Base-by-base conservation (phyloP, 768 basidiomycete genomes). In the Boletus sensibilis region DNA sequence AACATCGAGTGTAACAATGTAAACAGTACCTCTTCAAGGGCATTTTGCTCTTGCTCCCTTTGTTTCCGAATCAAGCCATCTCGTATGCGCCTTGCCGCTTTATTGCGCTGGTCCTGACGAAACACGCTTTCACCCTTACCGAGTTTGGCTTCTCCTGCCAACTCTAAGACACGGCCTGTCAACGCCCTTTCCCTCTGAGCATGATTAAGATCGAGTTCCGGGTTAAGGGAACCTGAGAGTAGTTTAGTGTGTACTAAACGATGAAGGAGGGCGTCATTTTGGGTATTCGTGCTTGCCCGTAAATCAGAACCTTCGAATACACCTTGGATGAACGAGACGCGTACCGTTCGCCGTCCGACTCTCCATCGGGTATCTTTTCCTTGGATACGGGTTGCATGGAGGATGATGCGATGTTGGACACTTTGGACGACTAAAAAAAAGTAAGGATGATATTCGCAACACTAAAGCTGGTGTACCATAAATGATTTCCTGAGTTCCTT, bases 201-300 rank as follows among this genome's bases (percentile, higher is more conserved):
- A 27, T 86, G 80, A 18, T 81, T 79, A 52, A 89, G 64, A 54
- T 85, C 68, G 18, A 90, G 75, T 4, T 86, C 84, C 2, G 80
- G 73, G 64, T 85, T 78, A 9, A 87, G 70, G 6, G 88, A 90
- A 11, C 88, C 90, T 10, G 92, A 88, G 7, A 94, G 75, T 5
- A 94, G 74, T 59, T 86, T 80, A 0, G 91, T 92, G 67, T 94
- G 92, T 16, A 94, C 80, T 6, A 94, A 76, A 50, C 83, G 85
- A 68, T 92, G 90, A 14, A 94, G 79, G 25, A 88, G 70, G 1
- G 84, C 86, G 66, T 94, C 92, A 51, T 94, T 93, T 60, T 88
- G 84, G 11, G 76, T 72, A 68, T 90, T 89, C 20, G 87, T 82
- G 47, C 92, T 94, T 64, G 12, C 43, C 41, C 46, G 29, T 20